Base-by-base conservation (phyloP, 352 stramenopile species). In the Phytophthora macrochlamydospora region DNA sequence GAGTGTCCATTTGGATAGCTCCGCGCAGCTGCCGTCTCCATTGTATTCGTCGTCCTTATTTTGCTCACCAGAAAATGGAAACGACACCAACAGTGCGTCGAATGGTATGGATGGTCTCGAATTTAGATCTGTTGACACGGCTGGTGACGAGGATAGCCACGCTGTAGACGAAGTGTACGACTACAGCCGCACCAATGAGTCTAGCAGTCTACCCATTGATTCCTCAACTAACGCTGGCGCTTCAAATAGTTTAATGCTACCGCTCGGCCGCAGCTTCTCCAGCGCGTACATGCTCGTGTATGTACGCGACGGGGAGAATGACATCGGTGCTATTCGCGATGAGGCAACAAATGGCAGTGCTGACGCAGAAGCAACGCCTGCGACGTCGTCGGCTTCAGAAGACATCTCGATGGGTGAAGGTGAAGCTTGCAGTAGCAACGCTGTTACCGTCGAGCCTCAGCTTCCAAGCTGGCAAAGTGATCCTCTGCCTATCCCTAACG, bases 201-300 rank as follows among this genome's bases (percentile, higher is more conserved):
- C 32, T 51, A 53, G 55, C 14, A 66, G 35, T 46, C 37, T 70
- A 43, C 40, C 57, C 5, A 28, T 59, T 0, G 53, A 46, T 2
- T 63, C 42, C 5, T n/a, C 35, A 7, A 56, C 65, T 40, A 44
- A 52, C 9, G 40, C 71, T 9, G 45, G 48, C 30, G 38, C 56
- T n/a, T 65, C 67, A 1, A 82, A 69, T 43, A 85, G 68, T 30
- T 60, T 87, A 29, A 78, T 90, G 64, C 44, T 91, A 32, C 83
- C 88, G 37, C 62, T 93, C 12, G 71, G 62, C 9, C 71, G 76
- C 6, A 95, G 73, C 42, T 95, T 92, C 56, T 88, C 87, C 3
- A 96, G 89, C 38, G 89, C 89, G 3, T 96, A 96, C 59, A 96
- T 96, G 89, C 86, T 96, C 3, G 89, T 95, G 32, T 95, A 95